Evolutionary conservation across 176 grass and related monocot genomes (phyloP), one percentile per base, ranked within the genome.

Genomic region (Phoenix dactylifera): DNA sequence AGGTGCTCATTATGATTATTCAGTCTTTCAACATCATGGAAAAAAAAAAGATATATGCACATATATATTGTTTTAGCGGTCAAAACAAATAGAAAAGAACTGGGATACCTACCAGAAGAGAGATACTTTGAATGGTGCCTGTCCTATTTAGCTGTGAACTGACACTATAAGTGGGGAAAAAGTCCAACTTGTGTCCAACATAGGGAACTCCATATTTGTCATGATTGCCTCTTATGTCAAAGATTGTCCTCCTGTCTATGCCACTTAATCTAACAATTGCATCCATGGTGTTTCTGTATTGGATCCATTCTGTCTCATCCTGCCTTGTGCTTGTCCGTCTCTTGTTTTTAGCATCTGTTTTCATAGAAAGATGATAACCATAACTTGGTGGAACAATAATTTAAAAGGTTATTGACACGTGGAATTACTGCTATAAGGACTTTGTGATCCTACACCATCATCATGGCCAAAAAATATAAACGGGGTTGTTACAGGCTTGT

Each of bases 151-250:
- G 75, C 53, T 82, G 76, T 22, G 86, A 79, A 69, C 62, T 90
- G 55, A 95, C 77, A 48, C 86, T 87, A 64, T 90, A 80, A 65
- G 72, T 81, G 67, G 90, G 82, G 57, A 95, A 95, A 62, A 90
- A 90, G 58, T 87, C 90, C 58, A 87, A 70, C 35, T 86, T 20
- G 17, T 77, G 68, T 59, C 74, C 83, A 73, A 73, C 88, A 72
- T 65, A 61, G 18, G 91, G 86, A 75, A 95, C 80, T 76, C 91
- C 91, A 74, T 95, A 95, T 51, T 82, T 90, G 65, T 95, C 91
- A 79, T 95, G 91, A 84, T 95, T 95, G 49, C 86, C 91, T 90
- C 91, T 82, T 60, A 87, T 90, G 72, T 95, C 91, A 84, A 95
- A 90, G 79, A 95, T 87, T 66, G 80, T 81, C 26, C 39, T 69